phyloP scores from a whole-genome alignment of 2,329 filamentous ascomycete genomes.

The Aspergillus oerlinghausenensis region DNA sequence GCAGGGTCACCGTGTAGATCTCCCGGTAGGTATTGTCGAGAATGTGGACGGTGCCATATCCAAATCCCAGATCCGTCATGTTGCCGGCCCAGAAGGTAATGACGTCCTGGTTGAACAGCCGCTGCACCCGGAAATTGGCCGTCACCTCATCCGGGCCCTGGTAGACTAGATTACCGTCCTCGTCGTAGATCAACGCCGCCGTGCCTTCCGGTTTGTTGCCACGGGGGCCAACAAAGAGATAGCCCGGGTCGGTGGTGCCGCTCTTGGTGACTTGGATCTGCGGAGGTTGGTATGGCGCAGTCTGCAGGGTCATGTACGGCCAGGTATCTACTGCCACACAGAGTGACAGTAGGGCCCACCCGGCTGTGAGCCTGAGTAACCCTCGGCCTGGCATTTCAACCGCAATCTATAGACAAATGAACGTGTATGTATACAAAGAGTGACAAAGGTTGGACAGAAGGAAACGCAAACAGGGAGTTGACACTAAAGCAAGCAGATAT shows the following conservation, averaged over 20 bases:
- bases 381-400: not conserved
- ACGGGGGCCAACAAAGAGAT: slow-evolving; percentile 32
- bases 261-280: slow-evolving; percentile 27
- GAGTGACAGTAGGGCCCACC: slow-evolving; percentile 13
- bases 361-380: slow-evolving; percentile 8
- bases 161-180: slow-evolving; percentile 33
- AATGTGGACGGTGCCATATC: slow-evolving; percentile 28
- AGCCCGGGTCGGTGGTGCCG: slow-evolving; percentile 28
- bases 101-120: slow-evolving; percentile 29
- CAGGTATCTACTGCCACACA: slow-evolving; percentile 16
- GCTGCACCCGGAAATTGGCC: slow-evolving; percentile 33
- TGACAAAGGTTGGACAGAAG: not conserved
- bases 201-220: slow-evolving; percentile 22
- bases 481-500: no score
- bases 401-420: no score
- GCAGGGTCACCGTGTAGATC: slow-evolving; percentile 28
- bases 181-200: slow-evolving; percentile 34
- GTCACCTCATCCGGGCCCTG: slow-evolving; percentile 30
- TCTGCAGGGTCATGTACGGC: slow-evolving; percentile 14
- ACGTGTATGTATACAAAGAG: not conserved
- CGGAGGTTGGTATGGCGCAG: slow-evolving; percentile 21
- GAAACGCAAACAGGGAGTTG: no score
- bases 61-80: slow-evolving; percentile 23
- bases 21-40: slow-evolving; percentile 32
- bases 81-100: slow-evolving; percentile 35